Base-by-base conservation (phyloP, 139 green algal genomes). In the Chlamydomonas incerta region DNA sequence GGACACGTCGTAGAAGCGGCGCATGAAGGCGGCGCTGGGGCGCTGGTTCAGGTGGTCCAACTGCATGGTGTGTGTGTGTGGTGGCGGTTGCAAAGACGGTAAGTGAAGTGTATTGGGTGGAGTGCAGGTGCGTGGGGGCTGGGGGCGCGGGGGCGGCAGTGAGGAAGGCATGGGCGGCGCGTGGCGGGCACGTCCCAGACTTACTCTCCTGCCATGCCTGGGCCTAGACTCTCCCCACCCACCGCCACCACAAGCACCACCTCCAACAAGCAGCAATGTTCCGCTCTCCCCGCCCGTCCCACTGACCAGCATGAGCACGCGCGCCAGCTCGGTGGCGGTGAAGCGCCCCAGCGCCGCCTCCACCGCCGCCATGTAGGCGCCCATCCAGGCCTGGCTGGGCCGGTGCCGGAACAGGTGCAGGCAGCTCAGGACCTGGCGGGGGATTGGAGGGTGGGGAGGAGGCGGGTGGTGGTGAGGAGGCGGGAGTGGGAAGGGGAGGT, bases 401-500 rank as follows among this genome's bases (percentile, higher is more conserved):
- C 77, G 77, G 41, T 83, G 77, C 4, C 77, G 77, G 77, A 83
- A 83, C 57, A 83, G 63, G 77, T 83, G 77, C 63, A 83, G 77
- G 41, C 77, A 83, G 62, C 24, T 50, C 31, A 83, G 77, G 37
- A 83, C 77, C 70, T 75, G 70, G 4, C 20, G 21, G 24, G 35
- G 68, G 34, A 20, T 13, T 5, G 23, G 10, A 20, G 35, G 35
- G 13, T 6, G 66, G 3, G 31, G 31, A 26, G 66, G 17, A 46
- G 15, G n/a, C 11, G 63, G 9, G n/a, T 15, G 63, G n/a, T 13
- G 29, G n/a, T 13, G 28, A 20, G 29, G 63, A 70, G 17, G 29
- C 29, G 20, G 58, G 58, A 10, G 58, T 10, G 58, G 18, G 58
- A 65, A 5, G 58, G 20, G 26, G 58, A 29, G 58, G 58, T 26